A percentile compares a stretch with the other conserved stretches of the same genome.
phyloP scores from a whole-genome alignment of 225 moss, liverwort and hornwort species.

The Pseudisothecium myosuroides region DNA sequence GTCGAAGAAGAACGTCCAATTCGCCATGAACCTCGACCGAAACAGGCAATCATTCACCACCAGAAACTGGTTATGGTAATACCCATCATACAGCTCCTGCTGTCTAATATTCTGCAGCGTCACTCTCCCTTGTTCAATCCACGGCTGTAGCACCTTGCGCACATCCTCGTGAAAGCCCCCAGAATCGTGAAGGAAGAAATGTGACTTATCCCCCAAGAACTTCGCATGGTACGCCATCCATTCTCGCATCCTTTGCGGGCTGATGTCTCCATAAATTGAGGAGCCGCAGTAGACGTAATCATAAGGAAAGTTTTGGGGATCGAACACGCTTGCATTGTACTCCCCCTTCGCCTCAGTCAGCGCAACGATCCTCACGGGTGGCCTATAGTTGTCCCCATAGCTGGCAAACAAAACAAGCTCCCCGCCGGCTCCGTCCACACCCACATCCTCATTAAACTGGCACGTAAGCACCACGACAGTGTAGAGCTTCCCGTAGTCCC shows the following conservation, averaged over 20 bases:
- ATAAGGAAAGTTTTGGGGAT: conserved; percentile 16
- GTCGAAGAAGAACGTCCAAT: conserved; percentile 57
- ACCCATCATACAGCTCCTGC: conserved; percentile 33
- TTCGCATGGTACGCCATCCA: conserved; percentile 54
- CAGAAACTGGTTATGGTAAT: conserved; percentile 34
- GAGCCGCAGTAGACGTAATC: conserved; percentile 46
- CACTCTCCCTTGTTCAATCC: conserved; percentile 31
- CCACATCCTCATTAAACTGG: conserved; percentile 24
- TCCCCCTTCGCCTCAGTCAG: conserved; percentile 13
- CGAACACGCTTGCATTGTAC: conserved; percentile 27
- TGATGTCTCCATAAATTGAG: conserved; percentile 27
- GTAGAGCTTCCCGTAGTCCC: conserved; percentile 35
- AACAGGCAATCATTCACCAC: conserved; percentile 47
- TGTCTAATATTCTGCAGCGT: conserved; percentile 30
- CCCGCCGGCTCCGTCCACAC: conserved; percentile 22
- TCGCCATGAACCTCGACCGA: conserved; percentile 35
- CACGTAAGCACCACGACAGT: conserved; percentile 45
- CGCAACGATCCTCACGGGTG: conserved; percentile 18
- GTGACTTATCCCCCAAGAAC: conserved; percentile 19
- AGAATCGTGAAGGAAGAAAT: conserved; percentile 36
- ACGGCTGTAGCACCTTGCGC: conserved; percentile 35
- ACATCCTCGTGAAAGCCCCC: conserved; percentile 38
- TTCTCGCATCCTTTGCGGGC: conserved; percentile 41
- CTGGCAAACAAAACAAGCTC: conserved; percentile 28
- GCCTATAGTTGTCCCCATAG: conserved; percentile 25